These are phyloP conservation scores for Typha latifolia DNA, from an alignment of 176 grass and related monocot species.

Conservation along the genomic window DNA sequence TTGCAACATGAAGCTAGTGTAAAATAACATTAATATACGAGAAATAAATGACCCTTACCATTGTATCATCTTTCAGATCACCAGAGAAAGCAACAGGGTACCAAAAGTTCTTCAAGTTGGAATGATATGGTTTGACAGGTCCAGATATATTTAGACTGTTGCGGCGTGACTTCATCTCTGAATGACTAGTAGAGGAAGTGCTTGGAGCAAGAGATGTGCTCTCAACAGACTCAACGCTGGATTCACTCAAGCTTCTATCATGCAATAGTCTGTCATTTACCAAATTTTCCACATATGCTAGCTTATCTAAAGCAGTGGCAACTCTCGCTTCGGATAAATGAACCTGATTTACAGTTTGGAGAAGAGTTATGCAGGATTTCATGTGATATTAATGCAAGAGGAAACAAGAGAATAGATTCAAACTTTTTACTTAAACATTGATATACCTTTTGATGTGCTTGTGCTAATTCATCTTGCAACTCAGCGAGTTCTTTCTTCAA, in stretches of 20 bases:
- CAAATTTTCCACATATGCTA: constrained; percentile 72
- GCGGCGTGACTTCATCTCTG: constrained; percentile 22
- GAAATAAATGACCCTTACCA: constrained; percentile 34
- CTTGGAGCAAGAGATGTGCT: constrained; percentile 34
- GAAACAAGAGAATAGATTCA: background rate
- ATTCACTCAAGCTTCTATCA: constrained; percentile 27
- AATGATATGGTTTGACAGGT: constrained; percentile 68
- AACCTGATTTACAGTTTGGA: constrained; percentile 34
- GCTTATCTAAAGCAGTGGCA: constrained; percentile 54
- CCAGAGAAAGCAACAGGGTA: constrained; percentile 91
- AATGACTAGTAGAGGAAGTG: constrained; percentile 35
- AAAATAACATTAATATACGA: background rate
- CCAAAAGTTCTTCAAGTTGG: constrained; percentile 88
- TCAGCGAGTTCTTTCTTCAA: constrained; percentile 84
- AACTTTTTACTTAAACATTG: background rate
- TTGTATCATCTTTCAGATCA: constrained; percentile 86
- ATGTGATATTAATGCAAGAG: background rate
- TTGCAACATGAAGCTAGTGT: background rate
- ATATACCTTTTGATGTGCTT: constrained; percentile 73
- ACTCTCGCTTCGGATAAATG: constrained; percentile 73
- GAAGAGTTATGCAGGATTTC: background rate
- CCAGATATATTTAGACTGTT: constrained; percentile 61
- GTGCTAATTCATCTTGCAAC: constrained; percentile 53
- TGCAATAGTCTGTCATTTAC: constrained; percentile 61
- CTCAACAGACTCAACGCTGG: constrained; percentile 20